phyloP scores from a whole-genome alignment of 176 grass and related monocot genomes.

The Hordeum marinum region DNA sequence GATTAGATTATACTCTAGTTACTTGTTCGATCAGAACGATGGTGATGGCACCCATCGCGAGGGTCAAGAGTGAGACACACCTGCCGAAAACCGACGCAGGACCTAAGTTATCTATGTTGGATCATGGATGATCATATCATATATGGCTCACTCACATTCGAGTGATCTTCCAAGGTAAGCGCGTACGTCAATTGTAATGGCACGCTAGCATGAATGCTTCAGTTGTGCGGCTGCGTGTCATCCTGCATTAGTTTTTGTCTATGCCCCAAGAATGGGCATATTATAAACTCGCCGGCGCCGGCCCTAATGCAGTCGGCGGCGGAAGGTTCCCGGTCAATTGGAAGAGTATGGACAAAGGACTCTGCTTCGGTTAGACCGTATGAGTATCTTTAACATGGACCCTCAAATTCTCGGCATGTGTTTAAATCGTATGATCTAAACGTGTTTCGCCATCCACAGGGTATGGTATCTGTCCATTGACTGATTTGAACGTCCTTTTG shows the following conservation, averaged over 20 bases:
- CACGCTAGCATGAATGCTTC: background rate
- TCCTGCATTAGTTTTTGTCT: background rate
- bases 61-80: background rate
- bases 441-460: no score
- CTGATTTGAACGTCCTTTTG: no score
- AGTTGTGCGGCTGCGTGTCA: background rate
- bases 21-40: background rate
- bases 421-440: no score
- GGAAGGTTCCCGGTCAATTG: background rate
- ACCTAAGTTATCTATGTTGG: background rate
- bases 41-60: background rate
- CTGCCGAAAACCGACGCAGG: background rate
- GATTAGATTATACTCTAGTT: background rate
- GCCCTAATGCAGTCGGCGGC: background rate
- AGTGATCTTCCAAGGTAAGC: conserved; percentile 5
- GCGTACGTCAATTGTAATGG: background rate
- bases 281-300: background rate
- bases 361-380: no score
- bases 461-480: no score
- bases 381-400: no score
- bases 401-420: no score
- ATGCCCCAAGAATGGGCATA: background rate
- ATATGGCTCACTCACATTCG: background rate
- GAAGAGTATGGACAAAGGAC: no score
- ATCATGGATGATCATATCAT: conserved; percentile 4